A percentile compares a stretch with the other conserved stretches of the same genome.
phyloP scores from a whole-genome alignment of 306 rosid genomes.

The Vigna trinervia region DNA sequence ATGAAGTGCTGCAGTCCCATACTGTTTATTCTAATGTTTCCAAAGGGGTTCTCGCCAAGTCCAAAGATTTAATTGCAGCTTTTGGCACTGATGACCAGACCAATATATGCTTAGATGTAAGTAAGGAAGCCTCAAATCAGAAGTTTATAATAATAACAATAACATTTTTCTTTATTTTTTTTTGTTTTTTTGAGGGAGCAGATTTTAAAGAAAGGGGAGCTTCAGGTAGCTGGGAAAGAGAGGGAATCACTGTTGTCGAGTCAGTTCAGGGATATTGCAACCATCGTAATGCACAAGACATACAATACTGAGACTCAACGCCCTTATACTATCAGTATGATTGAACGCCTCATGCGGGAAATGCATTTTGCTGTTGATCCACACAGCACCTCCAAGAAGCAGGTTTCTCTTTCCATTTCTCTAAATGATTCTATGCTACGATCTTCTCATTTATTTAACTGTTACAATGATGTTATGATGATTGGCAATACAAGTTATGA shows the following conservation, averaged over 20 bases:
- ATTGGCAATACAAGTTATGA: not conserved
- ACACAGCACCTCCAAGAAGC: slow-evolving; percentile 80
- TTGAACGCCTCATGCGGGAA: slow-evolving; percentile 89
- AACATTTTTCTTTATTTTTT: not conserved
- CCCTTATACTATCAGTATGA: slow-evolving; percentile 95
- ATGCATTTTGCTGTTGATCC: slow-evolving; percentile 95
- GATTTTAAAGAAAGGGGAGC: slow-evolving; percentile 93
- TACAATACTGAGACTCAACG: slow-evolving; percentile 91
- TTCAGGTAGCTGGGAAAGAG: slow-evolving; percentile 97
- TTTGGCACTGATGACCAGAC: slow-evolving; percentile 85
- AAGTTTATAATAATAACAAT: not conserved
- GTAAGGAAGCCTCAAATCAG: not conserved
- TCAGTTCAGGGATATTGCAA: slow-evolving; percentile 97
- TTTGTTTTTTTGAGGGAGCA: slow-evolving; percentile 31
- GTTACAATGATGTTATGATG: slow-evolving; percentile 5
- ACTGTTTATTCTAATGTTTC: slow-evolving; percentile 90
- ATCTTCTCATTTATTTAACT: slow-evolving; percentile 12
- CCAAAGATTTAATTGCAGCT: slow-evolving; percentile 78
- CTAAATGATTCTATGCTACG: not conserved
- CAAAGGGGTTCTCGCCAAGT: slow-evolving; percentile 92
- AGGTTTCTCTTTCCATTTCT: slow-evolving; percentile 52
- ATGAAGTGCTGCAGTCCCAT: slow-evolving; percentile 92
- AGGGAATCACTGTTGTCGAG: slow-evolving; percentile 83
- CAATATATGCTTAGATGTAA: slow-evolving; percentile 81
- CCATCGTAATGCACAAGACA: slow-evolving; percentile 94